Base-by-base conservation (phyloP, 306 rosid genomes). In the Malus sylvestris region DNA sequence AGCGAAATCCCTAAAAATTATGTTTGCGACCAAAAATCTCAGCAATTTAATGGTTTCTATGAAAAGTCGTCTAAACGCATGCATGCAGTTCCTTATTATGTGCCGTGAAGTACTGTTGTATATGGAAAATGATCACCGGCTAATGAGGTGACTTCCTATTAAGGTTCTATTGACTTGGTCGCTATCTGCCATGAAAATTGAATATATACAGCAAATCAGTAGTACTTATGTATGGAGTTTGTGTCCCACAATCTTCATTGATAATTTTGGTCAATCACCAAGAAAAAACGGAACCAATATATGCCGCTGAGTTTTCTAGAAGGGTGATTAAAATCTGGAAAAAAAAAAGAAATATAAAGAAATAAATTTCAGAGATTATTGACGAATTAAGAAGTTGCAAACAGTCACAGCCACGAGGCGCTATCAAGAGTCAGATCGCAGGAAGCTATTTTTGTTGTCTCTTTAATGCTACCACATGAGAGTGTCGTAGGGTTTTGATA, bases 401-500 rank as follows among this genome's bases (percentile, higher is more conserved):
- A 32, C 9, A 40, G 32, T 14, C 22, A 27, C 19, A 59, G 20
- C 13, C 13, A 72, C 16, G 59, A 73, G 55, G 12, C 11, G 10
- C 59, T 22, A 25, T 11, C 8, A 4, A 60, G 70, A 62, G 32
- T 62, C 60, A 74, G 70, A 42, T 62, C 46, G 7, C 15, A 61
- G 68, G 49, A 40, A 27, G 46, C 8, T 22, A 49, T 49, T 66
- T 74, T 74, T 62, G 70, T 15, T 61, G 69, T 74, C 46, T 29
- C 42, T 55, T 81, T 8, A 81, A 81, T 76, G 81, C 84, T 29
- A 64, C 84, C 81, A 81, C 84, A 76, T 81, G 84, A 76, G 53
- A 38, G 74, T 64, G 84, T 71, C 78, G 57, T 71, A 71, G 58
- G 67, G 35, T 45, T 78, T 78, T 52, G 77, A 58, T 63, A 70